Conservation (phyloP, 1,284 basidiomycete genomes). For the Nidula niveotomentosa region DNA sequence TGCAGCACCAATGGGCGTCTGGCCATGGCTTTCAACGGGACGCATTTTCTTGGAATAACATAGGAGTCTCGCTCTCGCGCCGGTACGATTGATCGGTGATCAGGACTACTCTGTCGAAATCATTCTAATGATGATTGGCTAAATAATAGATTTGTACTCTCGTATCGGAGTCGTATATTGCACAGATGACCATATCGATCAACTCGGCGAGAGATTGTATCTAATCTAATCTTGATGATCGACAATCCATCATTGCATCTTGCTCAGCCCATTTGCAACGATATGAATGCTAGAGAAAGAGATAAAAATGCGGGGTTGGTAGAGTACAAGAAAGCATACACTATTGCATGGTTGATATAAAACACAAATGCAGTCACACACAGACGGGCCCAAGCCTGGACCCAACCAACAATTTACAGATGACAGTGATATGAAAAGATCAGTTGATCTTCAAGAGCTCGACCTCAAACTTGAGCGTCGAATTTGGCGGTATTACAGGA, state of each 20-base stretch:
- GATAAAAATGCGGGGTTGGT: not conserved
- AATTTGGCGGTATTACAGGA: constrained; percentile 78
- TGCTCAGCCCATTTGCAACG: not conserved
- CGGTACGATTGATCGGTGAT: too few relatives aligned
- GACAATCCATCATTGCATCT: constrained; percentile 1
- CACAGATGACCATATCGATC: too few relatives aligned
- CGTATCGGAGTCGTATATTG: too few relatives aligned
- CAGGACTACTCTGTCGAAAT: too few relatives aligned
- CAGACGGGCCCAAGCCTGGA: constrained; percentile 10
- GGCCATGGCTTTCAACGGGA: too few relatives aligned
- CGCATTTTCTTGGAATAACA: too few relatives aligned
- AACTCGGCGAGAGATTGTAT: not conserved
- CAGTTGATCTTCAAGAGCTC: constrained; percentile 73
- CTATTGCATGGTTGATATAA: constrained; percentile 15
- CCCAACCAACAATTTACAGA: constrained; percentile 11
- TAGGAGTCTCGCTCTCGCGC: too few relatives aligned
- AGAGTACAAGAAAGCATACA: constrained; percentile 15
- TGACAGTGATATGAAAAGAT: constrained; percentile 2
- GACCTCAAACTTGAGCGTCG: constrained; percentile 80
- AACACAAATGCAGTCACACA: constrained; percentile 11
- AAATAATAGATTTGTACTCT: too few relatives aligned
- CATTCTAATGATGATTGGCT: too few relatives aligned
- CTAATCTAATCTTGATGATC: constrained; percentile 12
- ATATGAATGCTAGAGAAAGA: not conserved
- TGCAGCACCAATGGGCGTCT: too few relatives aligned